Percentiles rank a stretch among this genome's conserved stretches.
phyloP scores from a whole-genome alignment of 2,329 filamentous ascomycete species.

The Fusarium falciforme region DNA sequence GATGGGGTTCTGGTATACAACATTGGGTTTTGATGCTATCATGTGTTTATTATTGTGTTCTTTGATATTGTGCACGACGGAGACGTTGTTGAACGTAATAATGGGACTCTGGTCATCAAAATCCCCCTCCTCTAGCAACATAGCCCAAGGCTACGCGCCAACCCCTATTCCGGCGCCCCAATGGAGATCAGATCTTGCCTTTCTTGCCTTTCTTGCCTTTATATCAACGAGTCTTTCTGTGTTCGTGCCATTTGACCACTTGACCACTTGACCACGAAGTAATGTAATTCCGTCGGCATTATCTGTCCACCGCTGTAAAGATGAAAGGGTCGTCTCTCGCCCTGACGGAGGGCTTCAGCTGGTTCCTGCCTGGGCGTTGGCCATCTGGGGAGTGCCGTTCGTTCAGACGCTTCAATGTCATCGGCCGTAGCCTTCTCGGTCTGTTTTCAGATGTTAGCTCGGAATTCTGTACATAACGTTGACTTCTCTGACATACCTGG shows the following conservation, averaged over 20 bases:
- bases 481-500: not conserved
- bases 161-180: not conserved
- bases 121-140: no score
- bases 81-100: no score
- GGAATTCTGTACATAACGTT: not conserved
- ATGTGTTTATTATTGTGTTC: no score
- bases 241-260: not conserved
- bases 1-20: not conserved
- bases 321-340: not conserved
- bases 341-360: not conserved
- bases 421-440: not conserved
- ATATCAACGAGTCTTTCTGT: not conserved
- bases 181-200: not conserved
- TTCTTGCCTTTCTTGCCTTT: not conserved
- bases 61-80: no score
- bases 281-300: not conserved
- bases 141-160: not conserved
- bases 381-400: not conserved
- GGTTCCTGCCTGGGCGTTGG: not conserved
- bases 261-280: not conserved
- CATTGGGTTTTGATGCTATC: no score
- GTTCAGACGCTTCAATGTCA: not conserved
- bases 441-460: not conserved
- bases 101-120: no score
- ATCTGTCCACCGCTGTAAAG: not conserved